Conservation (phyloP, 805 yeast genomes). For the Gaillardinia entomophila region DNA sequence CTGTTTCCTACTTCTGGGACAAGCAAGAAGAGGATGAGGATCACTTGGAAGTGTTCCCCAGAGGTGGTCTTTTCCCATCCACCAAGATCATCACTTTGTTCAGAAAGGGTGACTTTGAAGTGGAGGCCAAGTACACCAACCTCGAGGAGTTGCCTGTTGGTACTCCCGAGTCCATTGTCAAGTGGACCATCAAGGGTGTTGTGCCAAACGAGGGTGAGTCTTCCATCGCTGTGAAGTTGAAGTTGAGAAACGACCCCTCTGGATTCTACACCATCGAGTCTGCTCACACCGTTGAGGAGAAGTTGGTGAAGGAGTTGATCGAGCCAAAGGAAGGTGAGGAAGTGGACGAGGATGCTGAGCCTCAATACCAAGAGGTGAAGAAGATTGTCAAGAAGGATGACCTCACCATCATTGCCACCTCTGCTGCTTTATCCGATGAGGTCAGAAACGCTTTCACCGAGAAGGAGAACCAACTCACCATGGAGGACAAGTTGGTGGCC, state of each 20-base stretch:
- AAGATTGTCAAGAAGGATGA: slow-evolving; percentile 89
- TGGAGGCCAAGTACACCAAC: slow-evolving; percentile 82
- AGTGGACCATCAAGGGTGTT: slow-evolving; percentile 86
- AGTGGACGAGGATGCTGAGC: slow-evolving; percentile 62
- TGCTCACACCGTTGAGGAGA: slow-evolving; percentile 92
- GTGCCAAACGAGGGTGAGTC: slow-evolving; percentile 70
- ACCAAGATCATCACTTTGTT: slow-evolving; percentile 92
- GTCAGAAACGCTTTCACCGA: slow-evolving; percentile 63
- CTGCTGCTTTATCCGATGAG: slow-evolving; percentile 56
- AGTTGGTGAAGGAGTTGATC: slow-evolving; percentile 80
- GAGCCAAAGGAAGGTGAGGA: slow-evolving; percentile 53
- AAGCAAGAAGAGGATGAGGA: slow-evolving; percentile 86
- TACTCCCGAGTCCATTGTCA: slow-evolving; percentile 61
- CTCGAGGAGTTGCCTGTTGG: slow-evolving; percentile 68
- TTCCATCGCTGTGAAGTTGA: slow-evolving; percentile 79
- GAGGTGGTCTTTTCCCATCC: slow-evolving; percentile 87
- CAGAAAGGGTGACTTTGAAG: slow-evolving; percentile 83
- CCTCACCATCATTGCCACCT: slow-evolving; percentile 53
- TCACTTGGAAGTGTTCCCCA: slow-evolving; percentile 95
- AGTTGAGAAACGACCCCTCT: slow-evolving; percentile 95
- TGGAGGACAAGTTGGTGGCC: slow-evolving; percentile 93
- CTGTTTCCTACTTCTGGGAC: slow-evolving; percentile 95
- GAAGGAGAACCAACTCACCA: slow-evolving; percentile 75
- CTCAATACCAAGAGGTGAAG: slow-evolving; percentile 84
- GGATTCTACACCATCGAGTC: slow-evolving; percentile 92